phyloP scores from a whole-genome alignment of 2,329 filamentous ascomycete genomes.

The Botrytis galanthina region DNA sequence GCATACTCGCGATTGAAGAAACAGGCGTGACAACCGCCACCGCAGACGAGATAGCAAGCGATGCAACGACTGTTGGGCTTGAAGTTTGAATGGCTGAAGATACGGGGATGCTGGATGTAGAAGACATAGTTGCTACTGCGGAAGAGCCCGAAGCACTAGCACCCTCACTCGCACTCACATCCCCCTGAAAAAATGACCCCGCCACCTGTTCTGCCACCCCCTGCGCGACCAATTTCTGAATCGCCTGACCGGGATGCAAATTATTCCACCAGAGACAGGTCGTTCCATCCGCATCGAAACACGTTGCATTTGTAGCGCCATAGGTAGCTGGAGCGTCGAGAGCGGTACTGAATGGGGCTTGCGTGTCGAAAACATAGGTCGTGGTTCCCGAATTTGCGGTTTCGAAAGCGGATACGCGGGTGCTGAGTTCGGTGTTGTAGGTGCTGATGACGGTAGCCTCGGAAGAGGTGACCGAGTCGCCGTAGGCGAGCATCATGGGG shows the following conservation, averaged over 20 bases:
- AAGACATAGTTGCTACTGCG: not conserved
- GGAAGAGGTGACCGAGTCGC: not conserved
- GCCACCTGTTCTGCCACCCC: constrained; percentile 15
- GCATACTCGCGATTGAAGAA: fast-evolving
- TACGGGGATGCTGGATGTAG: not conserved
- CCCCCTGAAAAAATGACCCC: not conserved
- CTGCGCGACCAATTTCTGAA: constrained; percentile 25
- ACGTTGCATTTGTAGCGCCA: constrained; percentile 26
- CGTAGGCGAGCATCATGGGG: constrained; percentile 9
- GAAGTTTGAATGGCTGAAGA: not conserved
- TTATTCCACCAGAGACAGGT: constrained; percentile 30
- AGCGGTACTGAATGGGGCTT: not conserved
- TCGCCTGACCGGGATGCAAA: constrained; percentile 27
- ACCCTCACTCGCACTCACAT: fast-evolving
- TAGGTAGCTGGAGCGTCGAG: constrained; percentile 15
- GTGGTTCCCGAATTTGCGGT: not conserved
- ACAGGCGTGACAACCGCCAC: not conserved
- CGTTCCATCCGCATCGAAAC: constrained; percentile 27
- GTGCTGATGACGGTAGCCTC: not conserved
- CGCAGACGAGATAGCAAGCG: not conserved
- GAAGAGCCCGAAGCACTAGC: not conserved
- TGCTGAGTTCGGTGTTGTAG: not conserved
- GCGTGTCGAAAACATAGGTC: not conserved
- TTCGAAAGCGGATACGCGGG: constrained; percentile 1
- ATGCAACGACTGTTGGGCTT: not conserved